These are phyloP conservation scores for Gaeumannomyces sp. DNA, from an alignment of 2,329 filamentous ascomycete genomes.

Conservation along the genomic window DNA sequence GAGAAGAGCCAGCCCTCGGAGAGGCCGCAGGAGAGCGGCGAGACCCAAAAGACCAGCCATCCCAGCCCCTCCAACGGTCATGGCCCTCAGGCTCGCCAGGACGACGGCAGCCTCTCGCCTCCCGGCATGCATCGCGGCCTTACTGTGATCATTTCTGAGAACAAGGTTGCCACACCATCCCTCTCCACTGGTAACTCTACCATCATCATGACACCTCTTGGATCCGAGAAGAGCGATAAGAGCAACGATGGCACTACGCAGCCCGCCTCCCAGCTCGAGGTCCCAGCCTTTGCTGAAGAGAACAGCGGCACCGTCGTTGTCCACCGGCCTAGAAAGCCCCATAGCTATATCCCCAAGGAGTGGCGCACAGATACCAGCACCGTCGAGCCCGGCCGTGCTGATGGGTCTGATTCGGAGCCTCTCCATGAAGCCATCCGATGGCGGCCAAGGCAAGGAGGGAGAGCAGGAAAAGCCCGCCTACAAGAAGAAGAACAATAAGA, in stretches of 20 bases:
- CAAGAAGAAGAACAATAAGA: constrained; percentile 13
- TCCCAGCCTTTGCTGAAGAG: background rate
- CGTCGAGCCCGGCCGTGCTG: too few species aligned
- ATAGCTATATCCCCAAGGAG: background rate
- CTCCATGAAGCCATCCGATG: background rate
- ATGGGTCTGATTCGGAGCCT: background rate
- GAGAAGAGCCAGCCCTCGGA: background rate
- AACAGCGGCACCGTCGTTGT: background rate
- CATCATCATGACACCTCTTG: background rate
- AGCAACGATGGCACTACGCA: background rate
- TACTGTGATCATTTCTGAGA: background rate
- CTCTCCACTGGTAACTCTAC: background rate
- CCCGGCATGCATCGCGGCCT: background rate
- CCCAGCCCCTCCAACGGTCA: background rate
- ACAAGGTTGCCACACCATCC: background rate
- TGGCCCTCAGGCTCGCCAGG: background rate
- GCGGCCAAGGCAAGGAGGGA: background rate
- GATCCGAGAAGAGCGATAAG: background rate
- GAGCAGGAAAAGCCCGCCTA: background rate
- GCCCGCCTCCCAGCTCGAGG: background rate
- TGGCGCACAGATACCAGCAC: background rate
- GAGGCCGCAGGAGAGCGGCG: background rate
- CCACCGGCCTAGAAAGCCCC: background rate
- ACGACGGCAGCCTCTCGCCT: background rate
- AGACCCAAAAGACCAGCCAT: background rate